Conservation (phyloP, 1,139 yeast genomes). For the Blastobotrys arbuscula region DNA sequence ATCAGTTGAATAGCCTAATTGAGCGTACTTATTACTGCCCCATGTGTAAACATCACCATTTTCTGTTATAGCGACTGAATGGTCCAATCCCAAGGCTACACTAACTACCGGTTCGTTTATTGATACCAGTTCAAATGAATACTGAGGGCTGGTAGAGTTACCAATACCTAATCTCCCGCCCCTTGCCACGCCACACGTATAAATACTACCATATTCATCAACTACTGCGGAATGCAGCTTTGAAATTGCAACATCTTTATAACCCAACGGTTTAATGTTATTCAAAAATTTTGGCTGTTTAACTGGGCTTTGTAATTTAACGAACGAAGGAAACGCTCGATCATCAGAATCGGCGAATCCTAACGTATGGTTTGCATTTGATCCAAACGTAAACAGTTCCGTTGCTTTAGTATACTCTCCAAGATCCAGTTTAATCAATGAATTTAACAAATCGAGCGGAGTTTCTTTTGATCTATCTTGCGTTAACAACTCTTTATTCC, state of each 20-base stretch:
- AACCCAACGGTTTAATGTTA: constrained; percentile 32
- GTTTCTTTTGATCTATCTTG: constrained; percentile 66
- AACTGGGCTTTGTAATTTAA: constrained; percentile 16
- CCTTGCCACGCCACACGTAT: constrained; percentile 61
- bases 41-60: constrained; percentile 59
- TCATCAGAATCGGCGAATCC: constrained; percentile 69
- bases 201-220: constrained; percentile 47
- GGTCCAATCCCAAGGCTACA: constrained; percentile 59
- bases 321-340: constrained; percentile 37
- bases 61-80: constrained; percentile 51
- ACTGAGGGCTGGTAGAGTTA: constrained; percentile 17
- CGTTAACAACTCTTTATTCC: constrained; percentile 30
- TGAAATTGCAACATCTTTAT: constrained; percentile 46
- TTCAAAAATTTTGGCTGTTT: constrained; percentile 17
- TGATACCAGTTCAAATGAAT: constrained; percentile 38
- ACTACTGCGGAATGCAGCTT: constrained; percentile 62
- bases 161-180: constrained; percentile 68
- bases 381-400: constrained; percentile 58
- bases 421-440: constrained; percentile 9
- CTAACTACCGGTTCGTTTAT: constrained; percentile 37
- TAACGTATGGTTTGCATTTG: constrained; percentile 57
- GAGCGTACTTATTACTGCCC: constrained; percentile 68
- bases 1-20: constrained; percentile 52
- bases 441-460: constrained; percentile 33
- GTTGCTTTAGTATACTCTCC: constrained; percentile 39